Conservation (phyloP, 2,329 filamentous ascomycete species). For the Beauveria sp. region DNA sequence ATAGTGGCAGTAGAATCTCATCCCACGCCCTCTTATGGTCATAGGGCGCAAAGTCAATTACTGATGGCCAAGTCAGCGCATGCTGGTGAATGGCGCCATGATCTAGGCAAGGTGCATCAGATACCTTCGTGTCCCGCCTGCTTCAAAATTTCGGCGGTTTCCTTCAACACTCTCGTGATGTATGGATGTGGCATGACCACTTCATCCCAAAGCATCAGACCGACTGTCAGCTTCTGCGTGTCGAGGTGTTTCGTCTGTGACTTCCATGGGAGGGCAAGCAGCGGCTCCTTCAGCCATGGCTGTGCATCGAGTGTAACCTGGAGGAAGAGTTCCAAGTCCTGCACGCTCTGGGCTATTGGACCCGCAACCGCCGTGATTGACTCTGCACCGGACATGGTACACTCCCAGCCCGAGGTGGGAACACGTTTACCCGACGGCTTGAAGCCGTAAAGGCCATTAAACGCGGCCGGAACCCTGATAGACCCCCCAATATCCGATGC, state of each 20-base stretch:
- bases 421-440: constrained; percentile 16
- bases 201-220: constrained; percentile 44
- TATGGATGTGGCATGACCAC: constrained; percentile 50
- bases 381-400: constrained; percentile 15
- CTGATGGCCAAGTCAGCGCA: constrained; percentile 34
- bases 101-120: not conserved
- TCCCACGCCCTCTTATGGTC: constrained; percentile 41
- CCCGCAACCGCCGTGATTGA: constrained; percentile 32
- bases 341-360: constrained; percentile 29
- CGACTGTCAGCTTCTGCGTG: constrained; percentile 44
- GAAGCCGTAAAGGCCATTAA: constrained; percentile 22
- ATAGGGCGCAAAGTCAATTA: constrained; percentile 47
- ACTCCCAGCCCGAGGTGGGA: constrained; percentile 13
- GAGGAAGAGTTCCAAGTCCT: constrained; percentile 34
- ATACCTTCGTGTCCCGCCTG: constrained; percentile 11
- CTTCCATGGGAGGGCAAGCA: constrained; percentile 15
- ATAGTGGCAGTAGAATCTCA: constrained; percentile 32
- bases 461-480: constrained; percentile 21
- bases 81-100: not conserved
- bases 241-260: constrained; percentile 14
- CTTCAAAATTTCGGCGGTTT: constrained; percentile 40
- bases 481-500: constrained; percentile 28
- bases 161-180: constrained; percentile 41
- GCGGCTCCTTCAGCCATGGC: constrained; percentile 24
- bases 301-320: constrained; percentile 27